phyloP scores from a whole-genome alignment of 805 yeast genomes.

The Candida germanica region DNA sequence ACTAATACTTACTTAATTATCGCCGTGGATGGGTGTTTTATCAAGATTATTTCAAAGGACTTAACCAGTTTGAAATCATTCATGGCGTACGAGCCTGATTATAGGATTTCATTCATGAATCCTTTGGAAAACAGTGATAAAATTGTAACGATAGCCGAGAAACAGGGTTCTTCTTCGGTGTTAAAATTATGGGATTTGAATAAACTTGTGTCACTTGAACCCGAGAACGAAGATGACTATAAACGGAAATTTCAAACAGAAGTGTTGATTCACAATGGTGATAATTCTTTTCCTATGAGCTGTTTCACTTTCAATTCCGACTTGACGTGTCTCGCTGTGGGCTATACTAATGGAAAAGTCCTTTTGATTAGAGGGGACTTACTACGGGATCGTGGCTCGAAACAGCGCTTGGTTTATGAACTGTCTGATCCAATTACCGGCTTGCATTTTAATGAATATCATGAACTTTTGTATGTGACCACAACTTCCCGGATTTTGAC shows the following conservation, averaged over 20 bases:
- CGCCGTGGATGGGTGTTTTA: conserved; percentile 49
- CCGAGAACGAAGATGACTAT: conserved; percentile 16
- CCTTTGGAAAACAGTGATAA: conserved; percentile 47
- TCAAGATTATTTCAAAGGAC: conserved; percentile 56
- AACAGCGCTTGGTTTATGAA: conserved; percentile 77
- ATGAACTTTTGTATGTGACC: conserved; percentile 58
- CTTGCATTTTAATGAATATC: conserved; percentile 54
- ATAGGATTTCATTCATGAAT: conserved; percentile 58
- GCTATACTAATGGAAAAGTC: conserved; percentile 82
- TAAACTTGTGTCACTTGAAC: conserved; percentile 34
- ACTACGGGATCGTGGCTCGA: conserved; percentile 81
- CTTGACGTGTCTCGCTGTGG: conserved; percentile 66
- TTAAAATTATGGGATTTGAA: conserved; percentile 73
- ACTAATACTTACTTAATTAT: conserved; percentile 55
- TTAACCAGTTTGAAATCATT: conserved; percentile 50
- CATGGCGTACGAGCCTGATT: conserved; percentile 62
- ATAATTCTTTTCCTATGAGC: conserved; percentile 76
- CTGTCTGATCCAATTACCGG: conserved; percentile 81
- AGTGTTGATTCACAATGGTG: conserved; percentile 64
- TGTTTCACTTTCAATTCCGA: conserved; percentile 53
- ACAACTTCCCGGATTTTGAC: conserved; percentile 72
- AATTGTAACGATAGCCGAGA: conserved; percentile 71
- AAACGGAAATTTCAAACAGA: conserved; percentile 52
- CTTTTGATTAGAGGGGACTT: conserved; percentile 84
- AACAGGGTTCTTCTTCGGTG: conserved; percentile 64